Evolutionary conservation across 805 yeast genomes (phyloP).

Genomic region (Starmera pachycereana): DNA sequence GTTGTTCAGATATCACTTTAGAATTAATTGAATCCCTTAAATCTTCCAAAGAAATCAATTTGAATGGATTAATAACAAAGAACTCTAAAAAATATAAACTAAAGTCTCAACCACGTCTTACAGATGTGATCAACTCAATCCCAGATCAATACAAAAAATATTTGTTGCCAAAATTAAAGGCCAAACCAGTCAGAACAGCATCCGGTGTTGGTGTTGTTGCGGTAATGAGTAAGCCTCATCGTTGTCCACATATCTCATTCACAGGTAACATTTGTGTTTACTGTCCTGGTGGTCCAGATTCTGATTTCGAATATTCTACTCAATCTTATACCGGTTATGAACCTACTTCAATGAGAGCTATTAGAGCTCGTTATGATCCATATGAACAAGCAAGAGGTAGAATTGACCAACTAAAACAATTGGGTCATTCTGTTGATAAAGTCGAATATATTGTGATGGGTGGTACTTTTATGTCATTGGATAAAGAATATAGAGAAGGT

Average conservation of each 20-base stretch:
- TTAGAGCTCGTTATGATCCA: conserved; percentile 95
- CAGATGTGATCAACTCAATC: conserved; percentile 89
- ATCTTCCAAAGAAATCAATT: conserved; percentile 67
- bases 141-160: conserved; percentile 94
- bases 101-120: conserved; percentile 85
- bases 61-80: conserved; percentile 81
- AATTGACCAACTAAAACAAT: conserved; percentile 86
- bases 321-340: conserved; percentile 98
- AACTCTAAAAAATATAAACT: conserved; percentile 85
- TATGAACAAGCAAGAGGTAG: conserved; percentile 98
- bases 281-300: conserved; percentile 99
- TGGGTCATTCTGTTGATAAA: conserved; percentile 94
- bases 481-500: conserved; percentile 78
- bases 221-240: conserved; percentile 97
- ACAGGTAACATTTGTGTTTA: conserved; percentile 98
- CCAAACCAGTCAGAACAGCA: conserved; percentile 98
- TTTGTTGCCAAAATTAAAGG: conserved; percentile 84
- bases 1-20: conserved; percentile 85
- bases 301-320: conserved; percentile 95
- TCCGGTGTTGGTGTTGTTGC: conserved; percentile 99
- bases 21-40: conserved; percentile 75
- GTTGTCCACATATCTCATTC: conserved; percentile 98
- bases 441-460: conserved; percentile 99
- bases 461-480: conserved; percentile 95
- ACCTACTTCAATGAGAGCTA: conserved; percentile 99